Conservation (phyloP, 768 basidiomycete genomes). For the Rubroboletus satanas region DNA sequence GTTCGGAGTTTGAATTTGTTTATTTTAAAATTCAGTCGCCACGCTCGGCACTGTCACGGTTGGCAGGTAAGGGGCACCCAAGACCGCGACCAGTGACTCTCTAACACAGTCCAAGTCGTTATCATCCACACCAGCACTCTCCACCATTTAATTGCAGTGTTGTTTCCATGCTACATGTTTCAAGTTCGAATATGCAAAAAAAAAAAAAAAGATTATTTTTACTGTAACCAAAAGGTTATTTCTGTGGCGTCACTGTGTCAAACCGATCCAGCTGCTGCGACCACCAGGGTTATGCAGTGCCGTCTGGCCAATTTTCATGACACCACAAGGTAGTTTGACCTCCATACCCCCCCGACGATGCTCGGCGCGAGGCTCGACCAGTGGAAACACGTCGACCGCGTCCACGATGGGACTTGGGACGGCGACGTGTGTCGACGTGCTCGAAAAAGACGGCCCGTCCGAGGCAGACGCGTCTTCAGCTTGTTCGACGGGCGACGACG, state of each 20-base stretch:
- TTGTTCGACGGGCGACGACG: constrained; percentile 20
- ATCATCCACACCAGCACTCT: background rate
- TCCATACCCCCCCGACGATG: constrained; percentile 6
- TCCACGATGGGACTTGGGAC: constrained; percentile 71
- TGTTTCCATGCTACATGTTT: background rate
- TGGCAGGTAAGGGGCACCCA: too few species aligned
- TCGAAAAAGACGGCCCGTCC: constrained; percentile 24
- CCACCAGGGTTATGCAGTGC: constrained; percentile 89
- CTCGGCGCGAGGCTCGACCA: constrained; percentile 11
- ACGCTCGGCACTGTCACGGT: background rate
- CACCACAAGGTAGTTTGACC: constrained; percentile 31
- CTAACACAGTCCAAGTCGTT: background rate
- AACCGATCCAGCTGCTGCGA: constrained; percentile 89
- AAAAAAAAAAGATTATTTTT: background rate
- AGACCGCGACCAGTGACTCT: too few species aligned
- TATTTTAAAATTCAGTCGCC: background rate
- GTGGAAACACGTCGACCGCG: constrained; percentile 45
- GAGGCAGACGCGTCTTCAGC: constrained; percentile 14
- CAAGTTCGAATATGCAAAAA: background rate
- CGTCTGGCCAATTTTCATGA: constrained; percentile 93
- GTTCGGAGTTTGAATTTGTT: constrained; percentile 30
- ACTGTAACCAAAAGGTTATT: background rate
- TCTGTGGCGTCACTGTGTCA: constrained; percentile 27
- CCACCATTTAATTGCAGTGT: background rate
- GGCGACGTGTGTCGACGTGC: constrained; percentile 29